Percentiles rank a stretch among this genome's conserved stretches.
Evolutionary conservation across 2,329 filamentous ascomycete genomes (phyloP).

Genomic region (Didymella exigua): DNA sequence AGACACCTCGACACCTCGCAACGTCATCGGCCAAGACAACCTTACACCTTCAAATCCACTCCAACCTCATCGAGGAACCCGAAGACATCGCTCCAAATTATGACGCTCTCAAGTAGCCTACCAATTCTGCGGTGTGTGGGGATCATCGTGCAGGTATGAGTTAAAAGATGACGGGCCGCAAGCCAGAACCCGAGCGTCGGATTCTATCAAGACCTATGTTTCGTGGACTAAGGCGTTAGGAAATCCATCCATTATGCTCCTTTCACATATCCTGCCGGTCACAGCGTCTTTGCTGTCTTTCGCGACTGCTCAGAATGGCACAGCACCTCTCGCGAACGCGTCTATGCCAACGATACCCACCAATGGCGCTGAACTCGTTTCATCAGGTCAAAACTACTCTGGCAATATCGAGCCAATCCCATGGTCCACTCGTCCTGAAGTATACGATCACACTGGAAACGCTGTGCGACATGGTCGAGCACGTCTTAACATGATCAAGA

Average conservation of each 20-base stretch:
- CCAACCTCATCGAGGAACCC: conserved; percentile 6
- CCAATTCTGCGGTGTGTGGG: neutral
- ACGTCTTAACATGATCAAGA: conserved; percentile 15
- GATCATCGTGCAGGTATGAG: conserved; percentile 6
- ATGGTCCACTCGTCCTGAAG: conserved; percentile 16
- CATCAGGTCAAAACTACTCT: conserved; percentile 12
- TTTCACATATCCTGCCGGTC: neutral
- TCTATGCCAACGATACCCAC: conserved; percentile 8
- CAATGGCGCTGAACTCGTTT: conserved; percentile 12
- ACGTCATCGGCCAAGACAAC: conserved; percentile 6
- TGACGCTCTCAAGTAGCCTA: conserved; percentile 3
- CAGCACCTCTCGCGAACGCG: conserved; percentile 1
- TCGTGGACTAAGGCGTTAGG: neutral
- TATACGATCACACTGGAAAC: conserved; percentile 17
- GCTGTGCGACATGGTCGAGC: conserved; percentile 18
- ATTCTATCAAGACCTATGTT: neutral
- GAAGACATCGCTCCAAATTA: neutral
- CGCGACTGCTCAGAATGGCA: conserved; percentile 3
- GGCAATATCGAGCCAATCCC: conserved; percentile 15
- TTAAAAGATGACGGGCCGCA: conserved; percentile 1
- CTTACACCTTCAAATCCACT: neutral
- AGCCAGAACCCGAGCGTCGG: neutral
- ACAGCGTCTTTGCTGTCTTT: neutral
- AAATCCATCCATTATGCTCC: neutral
- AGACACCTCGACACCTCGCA: neutral